These are phyloP conservation scores for Exophiala mesophila DNA, from an alignment of 2,329 filamentous ascomycete genomes.

Conservation along the genomic window DNA sequence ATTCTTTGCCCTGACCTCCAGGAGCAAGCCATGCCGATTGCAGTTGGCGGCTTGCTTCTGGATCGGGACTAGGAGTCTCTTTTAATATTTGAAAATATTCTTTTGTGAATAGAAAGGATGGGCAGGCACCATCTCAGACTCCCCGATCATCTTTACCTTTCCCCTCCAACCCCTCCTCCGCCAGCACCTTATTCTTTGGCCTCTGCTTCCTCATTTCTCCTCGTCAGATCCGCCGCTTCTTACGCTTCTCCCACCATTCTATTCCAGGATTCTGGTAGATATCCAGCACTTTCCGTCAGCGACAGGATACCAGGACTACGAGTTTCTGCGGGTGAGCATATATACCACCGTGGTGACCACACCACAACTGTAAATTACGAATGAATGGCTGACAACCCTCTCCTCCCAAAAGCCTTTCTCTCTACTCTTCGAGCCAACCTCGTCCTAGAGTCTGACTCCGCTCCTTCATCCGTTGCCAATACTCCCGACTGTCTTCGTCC, in stretches of 20 bases:
- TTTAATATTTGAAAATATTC: conserved; percentile 3
- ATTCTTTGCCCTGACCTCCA: background rate
- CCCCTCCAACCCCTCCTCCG: conserved; percentile 16
- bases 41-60: conserved; percentile 3
- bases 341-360: background rate
- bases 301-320: conserved; percentile 32
- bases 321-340: conserved; percentile 30
- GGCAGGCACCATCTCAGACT: conserved; percentile 26
- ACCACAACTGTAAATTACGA: too few relatives aligned
- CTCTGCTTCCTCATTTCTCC: conserved; percentile 20
- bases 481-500: conserved; percentile 60
- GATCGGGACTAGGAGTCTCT: too few relatives aligned
- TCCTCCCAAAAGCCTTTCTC: conserved; percentile 62
- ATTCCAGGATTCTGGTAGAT: conserved; percentile 20
- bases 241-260: conserved; percentile 11
- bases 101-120: conserved; percentile 13
- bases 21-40: background rate
- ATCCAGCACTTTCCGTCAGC: conserved; percentile 25
- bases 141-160: conserved; percentile 26
- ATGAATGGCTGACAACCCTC: background rate
- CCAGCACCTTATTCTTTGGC: conserved; percentile 15
- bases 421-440: conserved; percentile 77
- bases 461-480: conserved; percentile 59
- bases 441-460: conserved; percentile 56
- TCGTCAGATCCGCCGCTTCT: conserved; percentile 17